These are phyloP conservation scores for Murraya koenigii DNA, from an alignment of 345 rosid species.

Conservation along the genomic window DNA sequence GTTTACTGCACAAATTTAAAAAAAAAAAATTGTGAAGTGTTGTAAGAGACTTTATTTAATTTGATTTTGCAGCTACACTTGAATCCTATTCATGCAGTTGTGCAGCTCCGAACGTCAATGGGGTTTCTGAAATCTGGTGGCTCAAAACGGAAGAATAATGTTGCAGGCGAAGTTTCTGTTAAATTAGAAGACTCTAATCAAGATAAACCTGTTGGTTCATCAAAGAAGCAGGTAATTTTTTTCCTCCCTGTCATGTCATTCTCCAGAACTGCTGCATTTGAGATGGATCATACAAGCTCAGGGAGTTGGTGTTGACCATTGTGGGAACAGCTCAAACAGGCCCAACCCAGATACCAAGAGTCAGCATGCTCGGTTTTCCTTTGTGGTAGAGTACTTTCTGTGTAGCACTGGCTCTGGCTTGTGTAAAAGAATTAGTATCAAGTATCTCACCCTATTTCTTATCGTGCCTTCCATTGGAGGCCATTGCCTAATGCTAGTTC, in stretches of 20 bases:
- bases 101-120: constrained; percentile 81
- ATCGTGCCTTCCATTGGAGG: neutral
- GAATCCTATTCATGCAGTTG: constrained; percentile 83
- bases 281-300: neutral
- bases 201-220: constrained; percentile 40
- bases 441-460: neutral
- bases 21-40: neutral
- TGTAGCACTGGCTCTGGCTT: neutral
- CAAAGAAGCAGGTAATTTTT: constrained; percentile 61
- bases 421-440: neutral
- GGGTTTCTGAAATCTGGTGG: constrained; percentile 34
- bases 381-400: neutral
- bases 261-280: neutral
- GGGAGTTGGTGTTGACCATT: neutral
- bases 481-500: neutral
- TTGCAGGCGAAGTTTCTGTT: constrained; percentile 29
- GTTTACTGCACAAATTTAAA: neutral
- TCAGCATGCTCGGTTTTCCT: neutral
- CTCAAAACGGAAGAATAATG: constrained; percentile 41
- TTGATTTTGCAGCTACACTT: constrained; percentile 67
- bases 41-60: constrained; percentile 6
- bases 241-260: neutral
- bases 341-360: neutral
- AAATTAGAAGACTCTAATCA: constrained; percentile 38
- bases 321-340: neutral